Evolutionary conservation across 2,329 filamentous ascomycete genomes (phyloP), one percentile per base, ranked within the genome.

Genomic region (Gyromitra esculenta): DNA sequence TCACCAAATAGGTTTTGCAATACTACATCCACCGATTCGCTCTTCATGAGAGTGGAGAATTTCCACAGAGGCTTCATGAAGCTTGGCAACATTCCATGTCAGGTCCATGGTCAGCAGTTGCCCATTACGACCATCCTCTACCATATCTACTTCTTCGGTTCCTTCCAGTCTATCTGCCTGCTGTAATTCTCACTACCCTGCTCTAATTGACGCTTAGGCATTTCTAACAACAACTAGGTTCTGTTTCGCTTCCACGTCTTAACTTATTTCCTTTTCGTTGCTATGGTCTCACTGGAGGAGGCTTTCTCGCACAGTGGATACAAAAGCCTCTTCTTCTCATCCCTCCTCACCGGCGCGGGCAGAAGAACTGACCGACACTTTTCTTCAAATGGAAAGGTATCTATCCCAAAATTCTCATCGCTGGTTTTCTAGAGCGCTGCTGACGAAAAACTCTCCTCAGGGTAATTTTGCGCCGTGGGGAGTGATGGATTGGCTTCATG

Each of bases 1-100:
- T 15, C 13, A 25, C 21, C 15, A 35, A 60, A 13, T 72, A 92
- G 85, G 81, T 89, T 5, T 82, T 94, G 9, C 88, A 90, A 73
- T 97, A 96, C 82, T 87, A 89, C 80, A 86, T 93, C 79, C 93
- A 97, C 84, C 90, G 91, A 66, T 88, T 88, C 81, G 75, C 91
- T 35, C 87, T 97, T 7, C 93, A 97, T 83, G 82, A 82, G 56
- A 82, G 79, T 31, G 83, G 81, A 80, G 82, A 83, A 0, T 71
- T 80, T 1, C 75, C 88, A 31, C 84, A 85, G 6, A 82, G 79
- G 5, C 83, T 86, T 65, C 85, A 89, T 82, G 76, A 81, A 62
- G 65, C 80, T 68, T 86, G 85, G 81, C 84, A 85, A 81, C 89
- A 92, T 83, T 83, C 85, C 62, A 84, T 88, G 73, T 82, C 82